Conservation (phyloP, 148 eudicot species). For the Selenicereus undatus region DNA sequence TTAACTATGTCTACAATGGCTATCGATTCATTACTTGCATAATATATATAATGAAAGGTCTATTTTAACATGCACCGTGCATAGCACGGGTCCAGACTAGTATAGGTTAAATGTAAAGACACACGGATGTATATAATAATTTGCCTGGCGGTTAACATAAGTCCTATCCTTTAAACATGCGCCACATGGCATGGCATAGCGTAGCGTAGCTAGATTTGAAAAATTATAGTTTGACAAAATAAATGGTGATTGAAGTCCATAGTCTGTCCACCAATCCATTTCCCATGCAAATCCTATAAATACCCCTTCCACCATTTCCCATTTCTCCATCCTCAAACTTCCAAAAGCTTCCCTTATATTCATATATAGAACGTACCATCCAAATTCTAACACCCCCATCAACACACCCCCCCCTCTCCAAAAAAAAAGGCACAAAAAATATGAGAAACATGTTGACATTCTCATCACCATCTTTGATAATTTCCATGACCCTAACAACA, state of each 20-base stretch:
- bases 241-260: background rate
- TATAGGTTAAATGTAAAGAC: too few relatives aligned
- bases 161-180: slow-evolving; percentile 7
- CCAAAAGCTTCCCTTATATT: background rate
- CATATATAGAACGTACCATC: too few relatives aligned
- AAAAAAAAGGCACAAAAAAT: background rate
- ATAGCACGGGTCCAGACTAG: too few relatives aligned
- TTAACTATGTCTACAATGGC: too few relatives aligned
- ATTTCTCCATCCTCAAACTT: background rate
- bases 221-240: background rate
- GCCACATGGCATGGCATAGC: background rate
- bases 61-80: too few relatives aligned
- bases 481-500: background rate
- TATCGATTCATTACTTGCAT: too few relatives aligned
- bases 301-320: background rate
- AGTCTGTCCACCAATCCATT: background rate
- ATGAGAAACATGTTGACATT: background rate
- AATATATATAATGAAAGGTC: too few relatives aligned
- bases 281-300: slow-evolving; percentile 19
- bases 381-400: background rate
- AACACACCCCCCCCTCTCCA: too few relatives aligned
- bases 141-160: background rate
- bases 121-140: too few relatives aligned
- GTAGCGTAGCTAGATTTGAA: too few relatives aligned
- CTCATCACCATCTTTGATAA: background rate